These are phyloP conservation scores for Talaromyces trachyspermus DNA, from an alignment of 495 filamentous ascomycete species.

Conservation along the genomic window DNA sequence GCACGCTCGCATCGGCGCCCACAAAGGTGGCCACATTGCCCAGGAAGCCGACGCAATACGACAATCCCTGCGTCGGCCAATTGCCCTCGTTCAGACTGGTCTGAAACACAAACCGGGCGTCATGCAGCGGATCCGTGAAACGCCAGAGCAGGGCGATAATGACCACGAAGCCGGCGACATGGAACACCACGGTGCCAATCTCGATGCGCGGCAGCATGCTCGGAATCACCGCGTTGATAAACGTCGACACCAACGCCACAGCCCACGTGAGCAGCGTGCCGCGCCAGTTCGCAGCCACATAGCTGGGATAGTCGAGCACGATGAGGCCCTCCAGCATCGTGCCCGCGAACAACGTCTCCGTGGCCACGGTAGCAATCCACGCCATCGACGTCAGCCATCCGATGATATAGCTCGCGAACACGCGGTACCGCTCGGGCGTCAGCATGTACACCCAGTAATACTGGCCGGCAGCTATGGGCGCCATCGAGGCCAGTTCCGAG, in stretches of 20 bases:
- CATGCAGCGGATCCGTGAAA: constrained; percentile 16
- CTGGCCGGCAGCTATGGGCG: constrained; percentile 32
- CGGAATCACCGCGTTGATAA: constrained; percentile 36
- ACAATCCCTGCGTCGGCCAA: constrained; percentile 36
- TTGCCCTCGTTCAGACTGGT: constrained; percentile 38
- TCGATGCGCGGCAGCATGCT: constrained; percentile 37
- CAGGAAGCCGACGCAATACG: constrained; percentile 37
- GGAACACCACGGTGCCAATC: constrained; percentile 33
- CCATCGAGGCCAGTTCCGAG: constrained; percentile 43
- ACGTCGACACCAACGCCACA: constrained; percentile 28
- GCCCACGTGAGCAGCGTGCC: constrained; percentile 41
- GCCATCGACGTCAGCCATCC: constrained; percentile 31
- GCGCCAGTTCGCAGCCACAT: constrained; percentile 37
- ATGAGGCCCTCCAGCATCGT: constrained; percentile 39
- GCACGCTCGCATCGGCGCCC: constrained; percentile 29
- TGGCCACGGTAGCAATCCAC: constrained; percentile 29
- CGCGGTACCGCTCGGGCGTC: constrained; percentile 24
- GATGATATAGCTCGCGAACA: constrained; percentile 29
- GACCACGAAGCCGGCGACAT: constrained; percentile 41
- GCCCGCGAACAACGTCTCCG: constrained; percentile 27
- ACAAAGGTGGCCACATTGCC: constrained; percentile 31
- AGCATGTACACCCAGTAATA: constrained; percentile 40
- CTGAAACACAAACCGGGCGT: constrained; percentile 28
- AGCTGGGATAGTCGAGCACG: constrained; percentile 30
- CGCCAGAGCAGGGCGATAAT: constrained; percentile 32